A percentile compares a stretch with the other conserved stretches of the same genome.
Conservation (phyloP, 129 eudicot species). For the Centaurea solstitialis region DNA sequence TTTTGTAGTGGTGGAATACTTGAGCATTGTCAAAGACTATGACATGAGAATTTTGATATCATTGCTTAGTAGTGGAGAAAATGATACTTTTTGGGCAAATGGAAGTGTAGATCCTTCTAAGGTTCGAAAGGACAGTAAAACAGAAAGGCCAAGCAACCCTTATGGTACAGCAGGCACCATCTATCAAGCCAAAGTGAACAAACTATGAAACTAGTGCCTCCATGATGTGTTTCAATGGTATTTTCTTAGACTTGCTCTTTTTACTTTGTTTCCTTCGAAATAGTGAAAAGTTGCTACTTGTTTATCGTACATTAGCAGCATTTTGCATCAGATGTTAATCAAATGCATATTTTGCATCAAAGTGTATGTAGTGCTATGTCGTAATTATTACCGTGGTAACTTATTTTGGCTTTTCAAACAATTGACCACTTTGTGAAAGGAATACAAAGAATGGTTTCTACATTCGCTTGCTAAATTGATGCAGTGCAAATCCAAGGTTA, state of each 20-base stretch:
- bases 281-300: slow-evolving; percentile 24
- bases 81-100: slow-evolving; percentile 3
- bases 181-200: slow-evolving; percentile 19
- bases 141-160: background rate
- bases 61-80: slow-evolving; percentile 21
- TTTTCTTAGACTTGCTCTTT: slow-evolving; percentile 5
- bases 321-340: slow-evolving; percentile 2
- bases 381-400: too few relatives aligned
- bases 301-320: slow-evolving; percentile 14
- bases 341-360: background rate
- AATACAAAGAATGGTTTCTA: too few relatives aligned
- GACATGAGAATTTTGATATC: slow-evolving; percentile 28
- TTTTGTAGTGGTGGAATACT: slow-evolving; percentile 32
- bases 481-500: too few relatives aligned
- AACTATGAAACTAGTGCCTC: background rate
- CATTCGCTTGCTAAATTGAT: too few relatives aligned
- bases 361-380: background rate
- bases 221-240: slow-evolving; percentile 15
- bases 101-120: slow-evolving; percentile 23
- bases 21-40: slow-evolving; percentile 21
- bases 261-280: slow-evolving; percentile 22
- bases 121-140: slow-evolving; percentile 20
- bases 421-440: too few relatives aligned
- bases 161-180: background rate
- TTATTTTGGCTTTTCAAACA: too few relatives aligned